Percentiles rank a stretch among this genome's conserved stretches.
Evolutionary conservation across 306 rosid genomes (phyloP).

Genomic region (Vigna angularis): DNA sequence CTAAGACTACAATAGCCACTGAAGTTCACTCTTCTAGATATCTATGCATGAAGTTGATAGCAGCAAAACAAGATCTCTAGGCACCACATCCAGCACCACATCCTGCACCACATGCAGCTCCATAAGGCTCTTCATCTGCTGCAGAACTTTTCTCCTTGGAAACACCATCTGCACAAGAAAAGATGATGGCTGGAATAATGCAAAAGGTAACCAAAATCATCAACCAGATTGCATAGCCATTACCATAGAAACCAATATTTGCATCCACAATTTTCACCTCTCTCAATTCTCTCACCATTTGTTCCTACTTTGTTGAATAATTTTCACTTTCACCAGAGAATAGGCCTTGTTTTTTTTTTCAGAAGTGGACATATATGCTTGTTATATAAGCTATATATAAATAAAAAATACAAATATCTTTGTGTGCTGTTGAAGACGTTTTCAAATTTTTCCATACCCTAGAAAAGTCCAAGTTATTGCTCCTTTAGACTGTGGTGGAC

Average conservation of each 20-base stretch:
- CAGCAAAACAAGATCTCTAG: constrained; percentile 25
- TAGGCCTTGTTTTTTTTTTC: constrained; percentile 21
- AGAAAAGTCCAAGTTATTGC: constrained; percentile 33
- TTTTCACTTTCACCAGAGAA: not conserved
- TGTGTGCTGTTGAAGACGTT: constrained; percentile 22
- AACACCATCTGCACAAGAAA: constrained; percentile 68
- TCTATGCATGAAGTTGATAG: constrained; percentile 25
- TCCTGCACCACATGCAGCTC: constrained; percentile 64
- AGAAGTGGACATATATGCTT: constrained; percentile 42
- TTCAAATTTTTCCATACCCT: constrained; percentile 31
- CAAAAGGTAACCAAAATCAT: constrained; percentile 56
- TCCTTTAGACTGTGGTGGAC: constrained; percentile 38
- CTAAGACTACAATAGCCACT: constrained; percentile 11
- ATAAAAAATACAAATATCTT: not conserved
- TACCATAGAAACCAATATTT: constrained; percentile 41
- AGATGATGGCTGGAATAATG: constrained; percentile 59
- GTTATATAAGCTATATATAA: constrained; percentile 41
- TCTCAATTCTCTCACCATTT: constrained; percentile 66
- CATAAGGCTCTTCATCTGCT: constrained; percentile 55
- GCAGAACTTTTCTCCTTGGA: constrained; percentile 60
- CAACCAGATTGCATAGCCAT: constrained; percentile 46
- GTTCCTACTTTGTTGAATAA: not conserved
- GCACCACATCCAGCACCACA: constrained; percentile 81
- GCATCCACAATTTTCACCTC: constrained; percentile 46
- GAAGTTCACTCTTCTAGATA: constrained; percentile 6